Percentiles rank a stretch among this genome's conserved stretches.
phyloP scores from a whole-genome alignment of 805 yeast species.

The Candida vartiovaarae region DNA sequence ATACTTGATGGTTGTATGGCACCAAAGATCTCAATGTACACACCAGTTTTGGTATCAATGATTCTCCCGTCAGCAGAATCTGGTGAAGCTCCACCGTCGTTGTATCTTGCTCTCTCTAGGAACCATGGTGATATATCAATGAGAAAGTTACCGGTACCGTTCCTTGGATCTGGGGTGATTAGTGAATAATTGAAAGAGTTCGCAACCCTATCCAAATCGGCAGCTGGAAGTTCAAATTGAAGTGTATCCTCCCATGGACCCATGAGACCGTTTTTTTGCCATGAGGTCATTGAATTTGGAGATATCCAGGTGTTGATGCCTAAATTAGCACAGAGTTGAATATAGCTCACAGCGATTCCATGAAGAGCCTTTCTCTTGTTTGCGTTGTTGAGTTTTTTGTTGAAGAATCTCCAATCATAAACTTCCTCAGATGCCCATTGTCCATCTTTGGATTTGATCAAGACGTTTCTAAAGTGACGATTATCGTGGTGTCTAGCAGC shows the following conservation, averaged over 20 bases:
- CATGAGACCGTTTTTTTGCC: slow-evolving; percentile 42
- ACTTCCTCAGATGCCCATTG: slow-evolving; percentile 28
- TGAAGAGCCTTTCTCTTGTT: slow-evolving; percentile 40
- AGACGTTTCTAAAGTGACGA: slow-evolving; percentile 27
- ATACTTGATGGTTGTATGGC: slow-evolving; percentile 21
- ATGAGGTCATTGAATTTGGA: slow-evolving; percentile 42
- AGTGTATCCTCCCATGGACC: slow-evolving; percentile 48
- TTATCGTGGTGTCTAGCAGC: slow-evolving; percentile 26
- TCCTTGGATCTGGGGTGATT: slow-evolving; percentile 36
- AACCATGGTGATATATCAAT: slow-evolving; percentile 45
- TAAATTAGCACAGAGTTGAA: slow-evolving; percentile 35
- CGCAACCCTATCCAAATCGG: slow-evolving; percentile 39
- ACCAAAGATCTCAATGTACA: slow-evolving; percentile 54
- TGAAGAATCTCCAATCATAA: slow-evolving; percentile 67
- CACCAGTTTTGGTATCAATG: slow-evolving; percentile 53
- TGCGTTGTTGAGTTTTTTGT: slow-evolving; percentile 29
- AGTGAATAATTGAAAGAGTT: slow-evolving; percentile 40
- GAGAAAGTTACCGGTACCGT: slow-evolving; percentile 37
- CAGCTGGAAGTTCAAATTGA: slow-evolving; percentile 45
- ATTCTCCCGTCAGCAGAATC: slow-evolving; percentile 45
- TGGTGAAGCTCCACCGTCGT: slow-evolving; percentile 40
- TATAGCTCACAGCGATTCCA: slow-evolving; percentile 38
- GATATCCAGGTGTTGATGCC: slow-evolving; percentile 41
- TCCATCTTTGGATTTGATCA: slow-evolving; percentile 28
- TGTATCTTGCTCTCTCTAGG: slow-evolving; percentile 40